A percentile compares a stretch with the other conserved stretches of the same genome.
Evolutionary conservation across 352 stramenopile species (phyloP).

Genomic region (Plasmopara viticola): DNA sequence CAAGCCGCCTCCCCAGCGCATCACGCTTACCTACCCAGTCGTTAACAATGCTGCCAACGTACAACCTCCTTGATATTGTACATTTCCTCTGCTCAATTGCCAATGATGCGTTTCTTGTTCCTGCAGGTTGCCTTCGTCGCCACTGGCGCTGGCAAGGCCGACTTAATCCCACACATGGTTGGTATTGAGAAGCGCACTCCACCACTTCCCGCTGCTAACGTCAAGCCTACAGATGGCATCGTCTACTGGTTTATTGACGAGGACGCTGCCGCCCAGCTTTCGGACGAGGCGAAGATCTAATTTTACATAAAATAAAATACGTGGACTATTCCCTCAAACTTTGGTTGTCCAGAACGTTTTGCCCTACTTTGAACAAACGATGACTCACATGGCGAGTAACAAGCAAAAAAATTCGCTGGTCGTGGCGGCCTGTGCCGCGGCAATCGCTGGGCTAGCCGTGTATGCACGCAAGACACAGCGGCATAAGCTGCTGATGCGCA

Average conservation of each 20-base stretch:
- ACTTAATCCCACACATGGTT: slow-evolving; percentile 81
- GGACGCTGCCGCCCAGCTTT: slow-evolving; percentile 58
- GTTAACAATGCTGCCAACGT: slow-evolving; percentile 88
- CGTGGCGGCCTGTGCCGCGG: slow-evolving; percentile 38
- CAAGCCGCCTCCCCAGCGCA: slow-evolving; percentile 94
- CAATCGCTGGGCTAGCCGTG: slow-evolving; percentile 41
- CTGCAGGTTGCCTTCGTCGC: slow-evolving; percentile 88
- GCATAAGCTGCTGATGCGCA: slow-evolving; percentile 32
- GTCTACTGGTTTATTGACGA: slow-evolving; percentile 86
- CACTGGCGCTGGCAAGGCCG: slow-evolving; percentile 83
- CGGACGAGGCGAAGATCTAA: slow-evolving; percentile 31
- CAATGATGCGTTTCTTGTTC: slow-evolving; percentile 4
- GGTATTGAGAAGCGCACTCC: slow-evolving; percentile 53
- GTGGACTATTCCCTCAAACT: background rate
- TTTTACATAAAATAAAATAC: background rate
- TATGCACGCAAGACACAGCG: slow-evolving; percentile 44
- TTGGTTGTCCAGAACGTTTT: background rate
- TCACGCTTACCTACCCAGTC: slow-evolving; percentile 95
- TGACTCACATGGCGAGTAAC: slow-evolving; percentile 23
- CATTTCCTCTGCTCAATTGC: background rate
- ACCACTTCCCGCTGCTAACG: slow-evolving; percentile 61
- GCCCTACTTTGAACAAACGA: background rate
- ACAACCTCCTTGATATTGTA: slow-evolving; percentile 24
- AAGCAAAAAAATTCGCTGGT: slow-evolving; percentile 61
- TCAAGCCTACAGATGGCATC: slow-evolving; percentile 63